Evolutionary conservation across 345 rosid species (phyloP).

Genomic region (Euphorbia pulcherrima): DNA sequence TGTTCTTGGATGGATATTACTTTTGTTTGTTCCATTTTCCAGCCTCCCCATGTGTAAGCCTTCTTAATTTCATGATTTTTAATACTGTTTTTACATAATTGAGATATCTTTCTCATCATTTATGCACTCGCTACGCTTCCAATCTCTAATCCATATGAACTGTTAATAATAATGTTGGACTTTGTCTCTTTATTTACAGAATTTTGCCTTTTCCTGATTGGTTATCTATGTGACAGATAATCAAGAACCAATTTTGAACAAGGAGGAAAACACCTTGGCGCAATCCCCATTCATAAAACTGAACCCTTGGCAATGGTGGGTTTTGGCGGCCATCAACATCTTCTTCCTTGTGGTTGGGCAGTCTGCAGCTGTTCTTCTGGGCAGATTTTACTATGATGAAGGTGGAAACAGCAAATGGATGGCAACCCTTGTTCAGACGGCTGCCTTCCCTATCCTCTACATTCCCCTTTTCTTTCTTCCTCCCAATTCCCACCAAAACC

Average conservation of each 20-base stretch:
- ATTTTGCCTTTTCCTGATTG: background rate
- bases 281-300: constrained; percentile 33
- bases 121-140: too few relatives aligned
- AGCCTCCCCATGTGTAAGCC: too few relatives aligned
- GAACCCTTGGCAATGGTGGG: constrained; percentile 61
- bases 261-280: constrained; percentile 11
- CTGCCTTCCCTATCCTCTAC: constrained; percentile 59
- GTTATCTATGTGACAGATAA: constrained; percentile 27
- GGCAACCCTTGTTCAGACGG: constrained; percentile 61
- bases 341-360: constrained; percentile 56
- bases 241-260: constrained; percentile 27
- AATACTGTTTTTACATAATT: too few relatives aligned
- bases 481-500: constrained; percentile 24
- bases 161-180: too few relatives aligned
- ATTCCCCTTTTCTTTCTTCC: constrained; percentile 53
- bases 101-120: too few relatives aligned
- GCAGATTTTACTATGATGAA: constrained; percentile 57
- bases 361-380: constrained; percentile 59
- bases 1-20: too few relatives aligned
- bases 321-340: constrained; percentile 37
- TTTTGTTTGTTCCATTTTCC: too few relatives aligned
- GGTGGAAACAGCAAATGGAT: constrained; percentile 72
- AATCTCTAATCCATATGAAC: too few relatives aligned
- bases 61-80: too few relatives aligned
- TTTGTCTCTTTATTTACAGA: background rate